phyloP scores from a whole-genome alignment of 164 flowering plant genomes.

The Hamamelis virginiana region DNA sequence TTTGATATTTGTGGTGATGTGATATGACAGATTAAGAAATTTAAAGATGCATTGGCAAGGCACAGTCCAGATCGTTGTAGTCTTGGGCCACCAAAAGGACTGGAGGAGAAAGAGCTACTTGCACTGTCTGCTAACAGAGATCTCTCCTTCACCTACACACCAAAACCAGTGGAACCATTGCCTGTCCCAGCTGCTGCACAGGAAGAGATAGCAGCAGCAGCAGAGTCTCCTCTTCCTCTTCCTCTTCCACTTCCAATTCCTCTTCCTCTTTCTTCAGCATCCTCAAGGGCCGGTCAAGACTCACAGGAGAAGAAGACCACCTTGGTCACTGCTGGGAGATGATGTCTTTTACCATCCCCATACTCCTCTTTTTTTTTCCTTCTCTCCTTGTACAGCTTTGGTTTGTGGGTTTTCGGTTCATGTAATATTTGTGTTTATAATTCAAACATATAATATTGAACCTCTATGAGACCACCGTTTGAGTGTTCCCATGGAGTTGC shows the following conservation, averaged over 20 bases:
- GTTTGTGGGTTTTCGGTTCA: neutral
- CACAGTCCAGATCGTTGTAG: conserved; percentile 64
- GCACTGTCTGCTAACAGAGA: conserved; percentile 77
- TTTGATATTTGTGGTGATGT: neutral
- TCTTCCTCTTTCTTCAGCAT: conserved; percentile 18
- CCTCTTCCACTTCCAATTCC: conserved; percentile 28
- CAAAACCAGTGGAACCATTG: conserved; percentile 33
- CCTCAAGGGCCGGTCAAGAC: conserved; percentile 4
- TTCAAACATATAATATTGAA: no score
- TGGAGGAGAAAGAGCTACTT: conserved; percentile 75
- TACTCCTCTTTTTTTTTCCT: neutral
- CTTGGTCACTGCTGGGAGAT: conserved; percentile 31
- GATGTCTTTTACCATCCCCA: conserved; percentile 5
- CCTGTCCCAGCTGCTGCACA: conserved; percentile 19
- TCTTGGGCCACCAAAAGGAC: conserved; percentile 67
- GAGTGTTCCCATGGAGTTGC: conserved; percentile 7
- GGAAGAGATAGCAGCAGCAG: conserved; percentile 14
- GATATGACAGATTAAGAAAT: conserved; percentile 67
- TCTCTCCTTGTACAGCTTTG: conserved; percentile 13
- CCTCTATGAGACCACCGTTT: neutral
- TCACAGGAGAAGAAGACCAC: conserved; percentile 26
- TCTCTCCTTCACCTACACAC: conserved; percentile 53
- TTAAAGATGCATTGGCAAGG: conserved; percentile 76
- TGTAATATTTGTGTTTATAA: neutral
- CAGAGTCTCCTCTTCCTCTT: conserved; percentile 22